Conservation (phyloP, 192 early-diverging fungal genomes). For the Coemansia sp. region DNA sequence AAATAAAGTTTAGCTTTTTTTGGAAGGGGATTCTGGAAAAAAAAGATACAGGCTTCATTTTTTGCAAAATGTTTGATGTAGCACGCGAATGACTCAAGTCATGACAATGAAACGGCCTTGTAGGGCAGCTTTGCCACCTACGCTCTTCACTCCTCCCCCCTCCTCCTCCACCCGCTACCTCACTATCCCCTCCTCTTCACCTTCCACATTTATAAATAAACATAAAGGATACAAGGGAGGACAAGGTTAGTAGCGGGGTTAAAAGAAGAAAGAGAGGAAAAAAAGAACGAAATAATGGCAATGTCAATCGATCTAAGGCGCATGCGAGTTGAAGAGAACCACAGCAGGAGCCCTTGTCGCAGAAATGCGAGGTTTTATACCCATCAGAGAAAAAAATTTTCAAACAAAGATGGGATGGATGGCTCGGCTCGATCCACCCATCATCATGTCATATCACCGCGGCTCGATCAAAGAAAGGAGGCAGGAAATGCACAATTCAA, state of each 20-base stretch:
- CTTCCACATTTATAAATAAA: background rate
- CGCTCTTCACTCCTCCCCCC: background rate
- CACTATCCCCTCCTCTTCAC: too few relatives aligned
- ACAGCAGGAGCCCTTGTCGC: background rate
- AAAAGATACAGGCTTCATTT: background rate
- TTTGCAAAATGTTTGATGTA: too few relatives aligned
- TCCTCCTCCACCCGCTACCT: too few relatives aligned
- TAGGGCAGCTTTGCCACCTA: slow-evolving; percentile 45
- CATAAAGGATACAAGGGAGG: background rate
- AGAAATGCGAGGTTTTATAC: background rate
- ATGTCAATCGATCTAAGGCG: slow-evolving; percentile 57
- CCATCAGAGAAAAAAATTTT: background rate
- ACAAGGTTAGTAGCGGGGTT: too few relatives aligned
- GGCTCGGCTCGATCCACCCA: background rate
- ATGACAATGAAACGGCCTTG: slow-evolving; percentile 52
- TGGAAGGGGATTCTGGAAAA: background rate
- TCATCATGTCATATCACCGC: background rate
- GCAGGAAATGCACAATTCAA: too few relatives aligned
- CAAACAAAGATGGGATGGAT: background rate
- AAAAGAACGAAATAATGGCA: slow-evolving; percentile 31
- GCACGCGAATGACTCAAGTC: slow-evolving; percentile 58
- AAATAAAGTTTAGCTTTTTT: background rate
- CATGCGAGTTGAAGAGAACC: slow-evolving; percentile 25
- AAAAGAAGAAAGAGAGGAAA: background rate
- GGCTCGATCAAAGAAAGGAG: too few relatives aligned